Evolutionary conservation across 2,329 filamentous ascomycete species (phyloP), one percentile per base, ranked within the genome.

Genomic region (Anthostomella pinea): DNA sequence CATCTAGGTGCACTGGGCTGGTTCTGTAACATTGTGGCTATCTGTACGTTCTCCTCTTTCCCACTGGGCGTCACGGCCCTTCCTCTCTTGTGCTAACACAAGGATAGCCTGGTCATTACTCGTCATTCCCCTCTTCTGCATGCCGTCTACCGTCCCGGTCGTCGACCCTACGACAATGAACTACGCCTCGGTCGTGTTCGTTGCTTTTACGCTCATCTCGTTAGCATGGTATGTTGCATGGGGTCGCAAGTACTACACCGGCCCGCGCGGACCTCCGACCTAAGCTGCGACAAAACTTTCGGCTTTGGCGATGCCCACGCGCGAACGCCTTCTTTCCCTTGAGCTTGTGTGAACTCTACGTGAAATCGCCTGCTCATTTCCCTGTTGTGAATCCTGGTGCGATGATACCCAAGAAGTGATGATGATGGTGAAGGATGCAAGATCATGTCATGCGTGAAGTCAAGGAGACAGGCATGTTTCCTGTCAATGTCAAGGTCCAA

Each of bases 141-240:
- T 85, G 79, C 83, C 82, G 1, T 73, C 78, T 0, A 62, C 63
- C 27, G 65, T 85, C n/a, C 79, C 79, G 5, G 79, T 84, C 24
- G 73, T 70, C 1, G 61, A 54, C 13, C 49, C 72, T 5, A 57
- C 63, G 13, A 72, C 68, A 24, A 82, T 87, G 69, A 88, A 88
- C 69, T 88, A 86, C 60, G 83, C 83, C 2, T 79, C 79, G 10
- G 83, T 81, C 21, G 83, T 88, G n/a, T 86, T 87, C 49, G 74
- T 83, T 17, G 80, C 70, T 5, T 82, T 85, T 44, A 72, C 76
- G 36, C 31, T 67, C 24, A 71, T 87, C 39, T 77, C 83, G 1
- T 71, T 68, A 8, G 59, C 65, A 6, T 88, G 83, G 82, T 88
- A 88, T 65, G 66, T 78, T 48, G 69, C 71, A 33, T 85, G 81